These are phyloP conservation scores for Hygrocybe coccinea DNA, from an alignment of 768 basidiomycete species.

Conservation along the genomic window DNA sequence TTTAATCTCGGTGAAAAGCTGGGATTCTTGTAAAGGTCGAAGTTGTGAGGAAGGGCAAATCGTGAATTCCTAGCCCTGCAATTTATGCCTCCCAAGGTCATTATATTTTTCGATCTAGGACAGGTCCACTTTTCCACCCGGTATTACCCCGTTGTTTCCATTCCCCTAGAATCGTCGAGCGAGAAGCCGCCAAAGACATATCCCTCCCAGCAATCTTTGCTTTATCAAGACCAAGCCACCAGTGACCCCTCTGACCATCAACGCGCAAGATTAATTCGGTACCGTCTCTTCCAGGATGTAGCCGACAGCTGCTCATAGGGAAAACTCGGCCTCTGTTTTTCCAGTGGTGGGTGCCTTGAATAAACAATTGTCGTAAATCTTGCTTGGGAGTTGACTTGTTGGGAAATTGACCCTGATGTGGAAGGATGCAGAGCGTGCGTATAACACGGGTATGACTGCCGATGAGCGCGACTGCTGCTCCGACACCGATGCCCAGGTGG, in stretches of 20 bases:
- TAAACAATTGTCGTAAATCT: constrained; percentile 24
- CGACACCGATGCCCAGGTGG: constrained; percentile 29
- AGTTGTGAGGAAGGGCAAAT: too few relatives aligned
- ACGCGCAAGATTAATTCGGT: constrained; percentile 31
- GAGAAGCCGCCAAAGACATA: not conserved
- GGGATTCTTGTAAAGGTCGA: too few relatives aligned
- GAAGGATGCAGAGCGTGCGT: constrained; percentile 26
- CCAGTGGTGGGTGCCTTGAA: constrained; percentile 31
- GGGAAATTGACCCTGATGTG: constrained; percentile 8
- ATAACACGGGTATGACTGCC: constrained; percentile 31
- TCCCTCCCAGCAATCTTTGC: constrained; percentile 23
- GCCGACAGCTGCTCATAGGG: constrained; percentile 23
- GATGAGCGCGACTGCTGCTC: constrained; percentile 26
- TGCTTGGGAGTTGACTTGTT: constrained; percentile 5
- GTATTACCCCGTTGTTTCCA: not conserved
- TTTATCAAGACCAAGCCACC: constrained; percentile 30
- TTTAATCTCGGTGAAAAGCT: too few relatives aligned
- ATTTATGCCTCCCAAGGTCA: too few relatives aligned
- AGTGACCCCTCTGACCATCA: constrained; percentile 29
- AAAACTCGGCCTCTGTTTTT: constrained; percentile 24
- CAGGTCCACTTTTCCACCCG: not conserved
- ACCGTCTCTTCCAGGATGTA: constrained; percentile 29
- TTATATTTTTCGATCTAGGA: not conserved
- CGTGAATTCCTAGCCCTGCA: too few relatives aligned
- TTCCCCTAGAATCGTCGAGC: not conserved